These are phyloP conservation scores for Spathaspora sp. DNA, from an alignment of 1,139 yeast species.

Conservation along the genomic window DNA sequence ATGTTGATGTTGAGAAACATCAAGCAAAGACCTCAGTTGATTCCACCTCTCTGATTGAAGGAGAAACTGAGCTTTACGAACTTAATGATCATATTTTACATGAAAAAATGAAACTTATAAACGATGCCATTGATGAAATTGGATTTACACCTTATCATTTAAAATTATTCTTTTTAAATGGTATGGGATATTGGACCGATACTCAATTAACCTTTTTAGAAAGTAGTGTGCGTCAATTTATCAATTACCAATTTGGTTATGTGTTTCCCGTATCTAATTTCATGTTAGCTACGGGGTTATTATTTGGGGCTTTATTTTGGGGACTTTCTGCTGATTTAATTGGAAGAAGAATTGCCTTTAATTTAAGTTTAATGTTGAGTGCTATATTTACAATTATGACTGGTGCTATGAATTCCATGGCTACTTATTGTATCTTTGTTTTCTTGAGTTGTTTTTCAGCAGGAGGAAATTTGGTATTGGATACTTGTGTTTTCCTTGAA, in stretches of 20 bases:
- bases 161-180: constrained; percentile 45
- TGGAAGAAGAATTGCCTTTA: constrained; percentile 28
- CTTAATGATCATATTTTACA: constrained; percentile 23
- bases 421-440: constrained; percentile 50
- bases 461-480: constrained; percentile 63
- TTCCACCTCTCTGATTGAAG: constrained; percentile 2
- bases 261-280: constrained; percentile 31
- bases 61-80: constrained; percentile 18
- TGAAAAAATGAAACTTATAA: constrained; percentile 28
- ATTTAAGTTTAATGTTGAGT: constrained; percentile 14
- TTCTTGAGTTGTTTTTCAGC: constrained; percentile 46
- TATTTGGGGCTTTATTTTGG: constrained; percentile 56
- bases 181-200: constrained; percentile 66
- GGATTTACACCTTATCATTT: constrained; percentile 37
- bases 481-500: constrained; percentile 59
- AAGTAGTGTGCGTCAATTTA: constrained; percentile 34
- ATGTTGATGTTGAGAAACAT: constrained; percentile 7
- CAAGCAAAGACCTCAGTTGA: constrained; percentile 3
- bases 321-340: constrained; percentile 54
- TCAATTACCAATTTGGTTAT: constrained; percentile 43
- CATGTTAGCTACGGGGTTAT: constrained; percentile 41
- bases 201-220: constrained; percentile 52
- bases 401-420: constrained; percentile 50
- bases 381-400: constrained; percentile 52
- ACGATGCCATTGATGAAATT: constrained; percentile 35